A percentile compares a stretch with the other conserved stretches of the same genome.
phyloP scores from a whole-genome alignment of 2,329 filamentous ascomycete genomes.

The Aspergillus fischeri region DNA sequence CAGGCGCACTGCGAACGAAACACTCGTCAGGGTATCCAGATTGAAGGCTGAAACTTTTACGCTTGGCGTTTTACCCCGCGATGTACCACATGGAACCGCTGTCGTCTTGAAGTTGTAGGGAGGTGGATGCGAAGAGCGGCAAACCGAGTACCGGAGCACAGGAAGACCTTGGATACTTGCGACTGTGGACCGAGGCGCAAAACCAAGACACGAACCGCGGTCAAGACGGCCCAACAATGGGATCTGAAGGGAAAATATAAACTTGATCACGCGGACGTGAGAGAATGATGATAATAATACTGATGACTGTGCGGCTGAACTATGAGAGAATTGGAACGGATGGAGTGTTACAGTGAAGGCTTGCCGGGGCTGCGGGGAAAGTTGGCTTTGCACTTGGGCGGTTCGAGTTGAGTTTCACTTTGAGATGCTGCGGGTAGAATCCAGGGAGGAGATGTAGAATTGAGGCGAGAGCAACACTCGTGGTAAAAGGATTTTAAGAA shows the following conservation, averaged over 20 bases:
- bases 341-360: slow-evolving; percentile 7
- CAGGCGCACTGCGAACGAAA: slow-evolving; percentile 5
- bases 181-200: neutral
- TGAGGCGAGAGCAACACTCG: neutral
- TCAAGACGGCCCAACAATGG: neutral
- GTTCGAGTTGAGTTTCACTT: neutral
- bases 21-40: slow-evolving; percentile 11
- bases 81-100: slow-evolving; percentile 1
- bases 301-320: neutral
- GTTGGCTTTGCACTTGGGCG: neutral
- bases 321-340: neutral
- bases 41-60: slow-evolving; percentile 5
- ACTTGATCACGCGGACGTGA: neutral
- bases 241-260: no score
- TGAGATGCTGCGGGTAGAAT: neutral
- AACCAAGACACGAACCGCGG: neutral
- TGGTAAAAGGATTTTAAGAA: neutral
- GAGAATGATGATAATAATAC: neutral
- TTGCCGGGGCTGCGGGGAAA: slow-evolving; percentile 12
- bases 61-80: slow-evolving; percentile 4
- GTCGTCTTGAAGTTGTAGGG: slow-evolving; percentile 5
- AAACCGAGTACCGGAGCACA: neutral
- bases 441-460: neutral
- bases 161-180: neutral
- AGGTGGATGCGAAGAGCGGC: neutral